Base-by-base conservation (phyloP, 495 filamentous ascomycete genomes). In the Penicillium canescens region DNA sequence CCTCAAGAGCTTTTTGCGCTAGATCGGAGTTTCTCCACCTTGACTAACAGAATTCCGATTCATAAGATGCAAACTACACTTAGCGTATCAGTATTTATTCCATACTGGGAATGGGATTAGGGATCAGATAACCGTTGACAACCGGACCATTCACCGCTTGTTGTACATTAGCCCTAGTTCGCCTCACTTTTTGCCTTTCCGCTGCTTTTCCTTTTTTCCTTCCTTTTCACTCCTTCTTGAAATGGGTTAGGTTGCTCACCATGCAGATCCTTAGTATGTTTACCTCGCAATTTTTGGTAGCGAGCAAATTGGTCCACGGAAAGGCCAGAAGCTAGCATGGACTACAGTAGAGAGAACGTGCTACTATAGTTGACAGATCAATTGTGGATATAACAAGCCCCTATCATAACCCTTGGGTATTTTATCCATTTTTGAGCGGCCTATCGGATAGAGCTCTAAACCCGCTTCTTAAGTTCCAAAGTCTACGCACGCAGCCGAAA, bases 21-120 rank as follows among this genome's bases (percentile, higher is more conserved):
- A 54, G 60, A 63, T 66, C 63, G 63, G 50, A 42, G 46, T 42
- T 36, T 38, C 63, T 66, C 63, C 63, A 66, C 63, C 53, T 47
- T 16, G 28, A 52, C 26, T 35, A 51, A 39, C 54, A 43, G 38
- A 54, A 31, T 31, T 31, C 5, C 8, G 47, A 31, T 51, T 51
- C 49, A 42, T 18, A n/a, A 43, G 38, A 33, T 34, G 39, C n/a
- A 41, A 21, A 41, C 38, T 41, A 41, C 38, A 44, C 24, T 28
- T 46, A 34, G 12, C 21, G 39, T 42, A 42, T 18, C 7, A 34
- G 33, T 38, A 34, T 6, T 9, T n/a, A 33, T 23, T 20, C 37
- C 50, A 6, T 3, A 24, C 23, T 47, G 11, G 45, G 34, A 12
- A 23, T 42, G 24, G 18, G 6, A 26, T 24, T n/a, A 20, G 11